phyloP scores from a whole-genome alignment of 257 asterid genomes.

The Phtheirospermum japonicum region DNA sequence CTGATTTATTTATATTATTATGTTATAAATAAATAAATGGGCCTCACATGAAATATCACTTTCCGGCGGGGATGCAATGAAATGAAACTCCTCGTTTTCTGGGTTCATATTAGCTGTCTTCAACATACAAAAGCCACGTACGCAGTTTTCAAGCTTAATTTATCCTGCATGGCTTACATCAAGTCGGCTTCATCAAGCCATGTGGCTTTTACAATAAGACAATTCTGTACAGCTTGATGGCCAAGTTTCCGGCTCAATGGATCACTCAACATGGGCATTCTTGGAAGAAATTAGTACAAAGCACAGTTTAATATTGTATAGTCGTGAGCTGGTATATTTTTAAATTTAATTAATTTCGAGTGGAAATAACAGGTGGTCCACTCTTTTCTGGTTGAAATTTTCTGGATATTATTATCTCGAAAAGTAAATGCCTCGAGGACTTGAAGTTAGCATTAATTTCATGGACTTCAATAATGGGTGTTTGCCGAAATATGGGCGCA shows the following conservation, averaged over 20 bases:
- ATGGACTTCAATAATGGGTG: conserved; percentile 37
- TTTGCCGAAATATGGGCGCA: conserved; percentile 34
- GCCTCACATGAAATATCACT: too few relatives aligned
- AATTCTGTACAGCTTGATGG: conserved; percentile 1
- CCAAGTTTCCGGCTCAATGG: not conserved
- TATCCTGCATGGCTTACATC: conserved; percentile 44
- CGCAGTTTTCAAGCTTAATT: conserved; percentile 8
- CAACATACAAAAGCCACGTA: conserved; percentile 38
- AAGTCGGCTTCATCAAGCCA: conserved; percentile 38
- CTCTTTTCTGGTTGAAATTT: conserved; percentile 22
- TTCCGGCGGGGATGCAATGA: too few relatives aligned
- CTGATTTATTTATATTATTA: too few relatives aligned
- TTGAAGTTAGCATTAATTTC: conserved; percentile 35
- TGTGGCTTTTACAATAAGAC: conserved; percentile 27
- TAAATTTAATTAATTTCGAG: not conserved
- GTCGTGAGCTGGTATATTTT: too few relatives aligned
- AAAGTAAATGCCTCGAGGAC: conserved; percentile 31
- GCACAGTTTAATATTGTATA: too few relatives aligned
- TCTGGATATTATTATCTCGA: conserved; percentile 24
- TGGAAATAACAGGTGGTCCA: conserved; percentile 32
- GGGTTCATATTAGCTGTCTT: conserved; percentile 55
- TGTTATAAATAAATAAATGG: too few relatives aligned
- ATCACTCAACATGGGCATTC: conserved; percentile 14
- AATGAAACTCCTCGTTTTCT: conserved; percentile 31
- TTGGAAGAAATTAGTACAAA: too few relatives aligned